Evolutionary conservation across 2,329 filamentous ascomycete species (phyloP).

Genomic region (Nemania sp.): DNA sequence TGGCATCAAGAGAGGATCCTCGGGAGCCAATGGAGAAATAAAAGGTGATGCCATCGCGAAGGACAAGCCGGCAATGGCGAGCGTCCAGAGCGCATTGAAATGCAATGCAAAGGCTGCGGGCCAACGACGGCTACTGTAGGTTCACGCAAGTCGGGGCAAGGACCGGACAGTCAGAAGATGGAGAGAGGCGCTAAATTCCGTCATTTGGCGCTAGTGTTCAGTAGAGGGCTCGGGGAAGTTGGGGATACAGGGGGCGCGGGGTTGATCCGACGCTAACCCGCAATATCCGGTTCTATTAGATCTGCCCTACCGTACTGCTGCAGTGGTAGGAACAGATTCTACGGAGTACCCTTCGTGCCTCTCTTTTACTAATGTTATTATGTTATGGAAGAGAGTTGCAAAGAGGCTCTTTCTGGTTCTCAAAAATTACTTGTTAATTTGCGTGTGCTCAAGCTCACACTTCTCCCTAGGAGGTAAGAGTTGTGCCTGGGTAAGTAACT

Average conservation of each 20-base stretch:
- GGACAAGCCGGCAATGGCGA: neutral
- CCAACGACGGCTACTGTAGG: conserved; percentile 23
- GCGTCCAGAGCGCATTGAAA: neutral
- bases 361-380: no score
- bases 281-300: conserved; percentile 9
- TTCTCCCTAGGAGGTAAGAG: no score
- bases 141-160: no score
- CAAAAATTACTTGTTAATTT: no score
- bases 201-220: no score
- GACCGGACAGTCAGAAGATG: neutral
- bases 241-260: conserved; percentile 11
- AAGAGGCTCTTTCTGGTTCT: no score
- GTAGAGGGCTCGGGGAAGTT: conserved; percentile 3
- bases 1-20: neutral
- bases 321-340: neutral
- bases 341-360: neutral
- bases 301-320: neutral
- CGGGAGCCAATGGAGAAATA: neutral
- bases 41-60: conserved; percentile 1
- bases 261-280: conserved; percentile 22
- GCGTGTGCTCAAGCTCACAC: no score
- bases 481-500: no score
- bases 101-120: neutral
- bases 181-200: conserved; percentile 11
- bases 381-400: no score